Evolutionary conservation across 305 asterid genomes (phyloP), one percentile per base, ranked within the genome.

Genomic region (Fraxinus baroniana): DNA sequence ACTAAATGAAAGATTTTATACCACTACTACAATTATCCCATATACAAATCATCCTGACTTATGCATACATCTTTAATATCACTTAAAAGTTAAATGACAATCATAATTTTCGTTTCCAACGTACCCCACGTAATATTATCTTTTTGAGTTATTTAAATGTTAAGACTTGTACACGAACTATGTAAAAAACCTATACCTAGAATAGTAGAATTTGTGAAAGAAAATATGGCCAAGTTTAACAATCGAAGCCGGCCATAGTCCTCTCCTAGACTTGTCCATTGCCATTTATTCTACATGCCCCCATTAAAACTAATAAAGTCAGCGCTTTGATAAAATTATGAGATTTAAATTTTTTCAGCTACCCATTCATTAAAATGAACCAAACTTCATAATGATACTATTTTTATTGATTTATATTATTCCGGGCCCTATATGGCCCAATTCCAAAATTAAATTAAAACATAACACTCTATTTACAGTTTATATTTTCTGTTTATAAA

Each of bases 181-280:
- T n/a, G 66, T 55, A 20, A 62, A 62, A 18, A 2, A 6, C 10
- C 30, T 22, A 18, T 22, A 2, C 17, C 72, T 28, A 28, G 32
- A 26, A 26, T 26, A 26, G 28, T 62, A 62, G 4, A 24, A 81
- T 66, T 84, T 70, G 89, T 80, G 55, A 87, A 82, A 81, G 89
- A 82, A 83, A 88, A 84, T 70, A 79, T 74, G 64, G 82, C 82
- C 81, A 84, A 39, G 83, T 49, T 15, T 49, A 15, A 46, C 32
- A 49, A 82, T 32, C 70, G 72, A 49, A 81, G 35, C 28, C 78
- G 81, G 68, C 87, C 87, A 85, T 70, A 85, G 84, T 79, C 84
- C 74, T 83, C 62, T 60, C 78, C 75, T 76, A 78, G 91, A 80
- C 85, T 88, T 81, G 91, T 89, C 88, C 20, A 89, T 82, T 80